Conservation (phyloP, 2,329 filamentous ascomycete genomes). For the Pseudogymnoascus sp. region DNA sequence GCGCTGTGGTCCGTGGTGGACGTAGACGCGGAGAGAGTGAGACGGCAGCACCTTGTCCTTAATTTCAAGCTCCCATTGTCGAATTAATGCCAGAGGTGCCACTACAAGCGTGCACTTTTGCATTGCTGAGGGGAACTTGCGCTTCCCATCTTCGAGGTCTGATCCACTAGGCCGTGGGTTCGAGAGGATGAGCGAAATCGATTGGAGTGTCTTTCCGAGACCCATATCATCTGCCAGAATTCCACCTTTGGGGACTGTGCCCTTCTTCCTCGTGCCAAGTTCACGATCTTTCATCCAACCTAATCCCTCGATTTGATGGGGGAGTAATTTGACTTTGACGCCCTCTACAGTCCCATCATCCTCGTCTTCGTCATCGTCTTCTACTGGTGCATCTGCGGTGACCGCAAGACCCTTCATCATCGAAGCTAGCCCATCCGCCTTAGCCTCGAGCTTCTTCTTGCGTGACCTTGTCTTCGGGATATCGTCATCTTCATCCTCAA, state of each 20-base stretch:
- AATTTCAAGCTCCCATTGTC: slow-evolving; percentile 95
- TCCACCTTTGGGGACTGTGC: slow-evolving; percentile 68
- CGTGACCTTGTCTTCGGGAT: slow-evolving; percentile 30
- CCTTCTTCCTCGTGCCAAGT: slow-evolving; percentile 74
- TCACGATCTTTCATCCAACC: slow-evolving; percentile 94
- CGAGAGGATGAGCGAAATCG: slow-evolving; percentile 76
- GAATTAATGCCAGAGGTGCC: slow-evolving; percentile 85
- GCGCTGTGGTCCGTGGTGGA: slow-evolving; percentile 83
- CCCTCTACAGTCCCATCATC: slow-evolving; percentile 66
- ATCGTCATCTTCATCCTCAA: slow-evolving; percentile 57
- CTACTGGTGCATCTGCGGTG: slow-evolving; percentile 39
- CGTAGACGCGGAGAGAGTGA: slow-evolving; percentile 69
- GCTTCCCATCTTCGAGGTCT: slow-evolving; percentile 50
- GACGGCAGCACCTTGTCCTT: slow-evolving; percentile 66
- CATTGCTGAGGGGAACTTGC: slow-evolving; percentile 60
- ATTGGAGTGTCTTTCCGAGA: slow-evolving; percentile 91
- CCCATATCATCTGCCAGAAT: slow-evolving; percentile 98
- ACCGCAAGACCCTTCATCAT: slow-evolving; percentile 34
- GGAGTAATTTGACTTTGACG: slow-evolving; percentile 77
- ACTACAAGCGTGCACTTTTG: slow-evolving; percentile 83
- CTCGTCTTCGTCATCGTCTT: slow-evolving; percentile 42
- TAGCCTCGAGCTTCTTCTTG: slow-evolving; percentile 32
- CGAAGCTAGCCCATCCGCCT: slow-evolving; percentile 26
- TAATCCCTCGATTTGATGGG: slow-evolving; percentile 89
- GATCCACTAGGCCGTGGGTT: slow-evolving; percentile 65